Evolutionary conservation across 164 flowering plant genomes (phyloP).

Genomic region (Echeveria elegans): DNA sequence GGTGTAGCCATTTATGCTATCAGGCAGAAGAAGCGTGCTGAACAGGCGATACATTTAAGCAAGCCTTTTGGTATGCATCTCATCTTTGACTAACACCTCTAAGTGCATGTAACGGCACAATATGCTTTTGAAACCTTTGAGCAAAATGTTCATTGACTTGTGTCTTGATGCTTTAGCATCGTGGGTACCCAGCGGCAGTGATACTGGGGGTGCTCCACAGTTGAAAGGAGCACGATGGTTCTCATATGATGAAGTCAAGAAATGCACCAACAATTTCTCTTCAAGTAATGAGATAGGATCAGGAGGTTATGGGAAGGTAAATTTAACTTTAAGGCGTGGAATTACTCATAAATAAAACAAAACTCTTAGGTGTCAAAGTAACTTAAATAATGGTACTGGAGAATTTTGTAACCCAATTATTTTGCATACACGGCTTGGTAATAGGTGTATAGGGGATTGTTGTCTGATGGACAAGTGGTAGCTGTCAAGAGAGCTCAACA

Average conservation of each 20-base stretch:
- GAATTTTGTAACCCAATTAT: no score
- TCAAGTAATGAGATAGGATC: neutral
- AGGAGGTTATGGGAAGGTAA: neutral
- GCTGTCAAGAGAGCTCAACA: constrained; percentile 60
- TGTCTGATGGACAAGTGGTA: constrained; percentile 36
- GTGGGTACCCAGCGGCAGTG: neutral
- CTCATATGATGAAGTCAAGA: neutral
- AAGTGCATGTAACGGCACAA: neutral
- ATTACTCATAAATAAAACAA: no score
- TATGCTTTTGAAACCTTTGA: neutral
- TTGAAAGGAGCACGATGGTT: neutral
- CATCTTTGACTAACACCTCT: neutral
- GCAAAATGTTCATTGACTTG: neutral
- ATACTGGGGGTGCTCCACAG: neutral
- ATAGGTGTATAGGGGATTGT: constrained; percentile 55
- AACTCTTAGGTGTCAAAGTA: no score
- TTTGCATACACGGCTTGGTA: neutral
- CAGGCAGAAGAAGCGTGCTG: constrained; percentile 67
- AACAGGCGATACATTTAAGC: constrained; percentile 50
- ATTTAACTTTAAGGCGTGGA: no score
- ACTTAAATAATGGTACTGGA: no score
- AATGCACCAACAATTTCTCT: neutral
- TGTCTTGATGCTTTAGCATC: neutral
- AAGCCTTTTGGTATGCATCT: constrained; percentile 52
- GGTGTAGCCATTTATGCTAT: constrained; percentile 51